Conservation (phyloP, 2,329 filamentous ascomycete genomes). For the Cercospora canescens region DNA sequence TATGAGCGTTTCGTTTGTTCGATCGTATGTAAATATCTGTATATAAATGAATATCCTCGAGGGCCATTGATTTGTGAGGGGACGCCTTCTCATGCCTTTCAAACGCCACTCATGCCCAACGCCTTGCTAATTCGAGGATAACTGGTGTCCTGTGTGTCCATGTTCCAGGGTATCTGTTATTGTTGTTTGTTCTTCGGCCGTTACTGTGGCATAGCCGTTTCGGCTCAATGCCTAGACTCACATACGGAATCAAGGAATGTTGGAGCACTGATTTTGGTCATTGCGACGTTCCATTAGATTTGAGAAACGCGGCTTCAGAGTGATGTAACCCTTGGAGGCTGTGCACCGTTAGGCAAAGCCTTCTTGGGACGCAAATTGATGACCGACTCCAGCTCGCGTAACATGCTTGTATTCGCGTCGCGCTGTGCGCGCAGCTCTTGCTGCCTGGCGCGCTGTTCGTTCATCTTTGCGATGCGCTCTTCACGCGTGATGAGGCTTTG, state of each 20-base stretch:
- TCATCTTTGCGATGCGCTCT: constrained; percentile 83
- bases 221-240: neutral
- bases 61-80: neutral
- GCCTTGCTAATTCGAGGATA: constrained; percentile 2
- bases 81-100: neutral
- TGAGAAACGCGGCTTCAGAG: constrained; percentile 5
- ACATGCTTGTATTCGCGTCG: constrained; percentile 84
- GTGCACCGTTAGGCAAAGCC: constrained; percentile 9
- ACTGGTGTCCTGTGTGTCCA: constrained; percentile 4
- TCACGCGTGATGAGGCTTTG: constrained; percentile 73
- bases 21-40: neutral
- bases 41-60: neutral
- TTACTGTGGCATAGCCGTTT: neutral
- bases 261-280: neutral
- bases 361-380: constrained; percentile 51
- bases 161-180: neutral
- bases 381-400: constrained; percentile 88
- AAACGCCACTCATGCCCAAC: constrained; percentile 1
- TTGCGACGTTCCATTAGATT: neutral
- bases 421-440: constrained; percentile 70
- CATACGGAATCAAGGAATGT: neutral
- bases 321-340: constrained; percentile 12
- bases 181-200: neutral
- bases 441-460: constrained; percentile 78
- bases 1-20: neutral